phyloP scores from a whole-genome alignment of 2,329 filamentous ascomycete species.

The Purpureocillium takamizusanense region DNA sequence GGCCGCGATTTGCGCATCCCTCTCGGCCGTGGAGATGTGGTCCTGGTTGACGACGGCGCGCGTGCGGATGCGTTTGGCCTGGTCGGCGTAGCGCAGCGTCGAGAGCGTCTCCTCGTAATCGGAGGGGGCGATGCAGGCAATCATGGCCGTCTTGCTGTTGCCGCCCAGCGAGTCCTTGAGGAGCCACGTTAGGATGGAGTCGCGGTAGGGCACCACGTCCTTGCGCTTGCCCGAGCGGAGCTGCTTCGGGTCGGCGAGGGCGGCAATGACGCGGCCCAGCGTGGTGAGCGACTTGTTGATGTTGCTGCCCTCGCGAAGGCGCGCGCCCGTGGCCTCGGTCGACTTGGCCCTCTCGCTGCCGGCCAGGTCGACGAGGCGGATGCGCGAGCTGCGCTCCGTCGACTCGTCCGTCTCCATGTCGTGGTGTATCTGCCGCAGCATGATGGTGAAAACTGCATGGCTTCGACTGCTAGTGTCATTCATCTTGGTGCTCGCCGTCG shows the following conservation, averaged over 20 bases:
- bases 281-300: conserved; percentile 99
- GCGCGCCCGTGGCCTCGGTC: conserved; percentile 86
- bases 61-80: conserved; percentile 94
- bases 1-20: conserved; percentile 85
- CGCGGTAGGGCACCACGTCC: conserved; percentile 79
- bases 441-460: conserved; percentile 96
- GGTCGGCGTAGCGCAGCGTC: conserved; percentile 92
- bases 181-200: conserved; percentile 76
- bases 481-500: conserved; percentile 94
- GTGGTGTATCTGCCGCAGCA: conserved; percentile 96
- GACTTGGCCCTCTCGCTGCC: conserved; percentile 92
- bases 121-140: conserved; percentile 88
- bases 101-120: conserved; percentile 97
- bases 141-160: conserved; percentile 98
- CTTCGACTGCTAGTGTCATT: conserved; percentile 96
- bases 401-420: conserved; percentile 97
- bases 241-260: conserved; percentile 64
- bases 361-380: conserved; percentile 88
- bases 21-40: conserved; percentile 81
- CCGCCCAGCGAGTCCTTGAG: conserved; percentile 93
- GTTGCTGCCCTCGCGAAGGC: conserved; percentile 88
- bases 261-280: conserved; percentile 89
- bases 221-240: conserved; percentile 45
- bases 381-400: conserved; percentile 87
- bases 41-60: conserved; percentile 94